These are phyloP conservation scores for Serendipita vermifera DNA, from an alignment of 768 basidiomycete species.

Conservation along the genomic window DNA sequence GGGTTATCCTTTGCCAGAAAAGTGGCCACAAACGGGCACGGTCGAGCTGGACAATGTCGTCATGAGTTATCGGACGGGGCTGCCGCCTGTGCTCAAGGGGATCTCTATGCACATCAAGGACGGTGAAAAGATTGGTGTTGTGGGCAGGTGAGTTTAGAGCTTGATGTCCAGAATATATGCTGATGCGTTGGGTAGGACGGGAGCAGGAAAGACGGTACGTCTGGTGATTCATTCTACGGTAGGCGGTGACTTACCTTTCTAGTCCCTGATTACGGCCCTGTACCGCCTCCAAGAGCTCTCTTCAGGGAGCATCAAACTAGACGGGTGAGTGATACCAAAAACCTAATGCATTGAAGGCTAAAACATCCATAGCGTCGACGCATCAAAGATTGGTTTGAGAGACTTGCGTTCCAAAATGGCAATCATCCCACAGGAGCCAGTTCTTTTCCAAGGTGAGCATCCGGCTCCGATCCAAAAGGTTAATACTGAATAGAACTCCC, in stretches of 20 bases:
- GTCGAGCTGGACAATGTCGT: conserved; percentile 48
- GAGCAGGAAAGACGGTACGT: conserved; percentile 38
- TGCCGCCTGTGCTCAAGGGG: conserved; percentile 59
- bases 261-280: conserved; percentile 28
- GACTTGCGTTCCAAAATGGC: conserved; percentile 20
- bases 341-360: not conserved
- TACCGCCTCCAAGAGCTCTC: conserved; percentile 30
- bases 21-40: conserved; percentile 52
- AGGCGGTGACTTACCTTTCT: conserved; percentile 14
- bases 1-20: conserved; percentile 37
- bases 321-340: conserved; percentile 19
- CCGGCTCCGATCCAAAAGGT: not conserved
- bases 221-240: not conserved
- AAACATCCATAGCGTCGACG: conserved; percentile 20
- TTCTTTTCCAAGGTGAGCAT: conserved; percentile 21
- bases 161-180: not conserved
- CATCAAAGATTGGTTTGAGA: conserved; percentile 28
- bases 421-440: conserved; percentile 23
- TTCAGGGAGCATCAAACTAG: conserved; percentile 28
- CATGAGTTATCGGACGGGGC: conserved; percentile 53
- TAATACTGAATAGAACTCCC: conserved; percentile 14
- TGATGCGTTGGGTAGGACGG: conserved; percentile 24
- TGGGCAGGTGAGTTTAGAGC: conserved; percentile 34
- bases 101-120: conserved; percentile 45
- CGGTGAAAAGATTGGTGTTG: conserved; percentile 68